These are phyloP conservation scores for Penicillium capsulatum DNA, from an alignment of 2,329 filamentous ascomycete genomes.

Conservation along the genomic window DNA sequence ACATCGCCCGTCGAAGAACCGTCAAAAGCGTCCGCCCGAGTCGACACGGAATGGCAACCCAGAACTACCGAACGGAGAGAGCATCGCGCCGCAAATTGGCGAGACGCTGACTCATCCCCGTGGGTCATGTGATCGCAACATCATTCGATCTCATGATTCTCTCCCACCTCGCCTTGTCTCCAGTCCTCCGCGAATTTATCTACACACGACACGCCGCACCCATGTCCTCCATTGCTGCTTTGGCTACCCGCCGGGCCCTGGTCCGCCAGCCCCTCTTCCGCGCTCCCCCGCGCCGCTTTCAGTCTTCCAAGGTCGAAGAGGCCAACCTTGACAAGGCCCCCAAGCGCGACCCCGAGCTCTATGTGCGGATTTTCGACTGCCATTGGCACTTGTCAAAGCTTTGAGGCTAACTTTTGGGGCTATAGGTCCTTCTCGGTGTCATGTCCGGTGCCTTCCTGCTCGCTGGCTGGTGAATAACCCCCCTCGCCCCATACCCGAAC, in stretches of 20 bases:
- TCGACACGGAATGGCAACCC: not conserved
- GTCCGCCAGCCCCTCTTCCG: constrained; percentile 41
- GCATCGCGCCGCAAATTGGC: constrained; percentile 3
- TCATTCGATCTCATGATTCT: constrained; percentile 34
- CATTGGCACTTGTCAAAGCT: constrained; percentile 6
- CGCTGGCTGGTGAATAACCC: constrained; percentile 64
- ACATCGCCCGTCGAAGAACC: constrained; percentile 12
- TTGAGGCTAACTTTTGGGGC: constrained; percentile 13
- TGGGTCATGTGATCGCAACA: constrained; percentile 24
- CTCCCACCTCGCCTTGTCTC: constrained; percentile 24
- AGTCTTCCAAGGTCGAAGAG: constrained; percentile 45
- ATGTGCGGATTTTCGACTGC: constrained; percentile 50
- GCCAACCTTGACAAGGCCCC: constrained; percentile 58
- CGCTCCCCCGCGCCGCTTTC: constrained; percentile 39
- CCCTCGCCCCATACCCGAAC: constrained; percentile 9
- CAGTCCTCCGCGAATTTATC: constrained; percentile 18
- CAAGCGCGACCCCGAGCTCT: constrained; percentile 69
- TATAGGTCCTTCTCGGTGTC: constrained; percentile 80
- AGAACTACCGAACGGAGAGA: constrained; percentile 5
- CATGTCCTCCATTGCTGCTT: constrained; percentile 43
- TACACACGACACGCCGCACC: constrained; percentile 20
- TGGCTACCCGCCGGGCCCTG: constrained; percentile 41
- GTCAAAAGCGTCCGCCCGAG: constrained; percentile 1
- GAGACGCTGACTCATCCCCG: constrained; percentile 18
- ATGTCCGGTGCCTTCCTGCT: constrained; percentile 85